Conservation (phyloP, 2,329 filamentous ascomycete genomes). For the Colletotrichum chrysophilum region DNA sequence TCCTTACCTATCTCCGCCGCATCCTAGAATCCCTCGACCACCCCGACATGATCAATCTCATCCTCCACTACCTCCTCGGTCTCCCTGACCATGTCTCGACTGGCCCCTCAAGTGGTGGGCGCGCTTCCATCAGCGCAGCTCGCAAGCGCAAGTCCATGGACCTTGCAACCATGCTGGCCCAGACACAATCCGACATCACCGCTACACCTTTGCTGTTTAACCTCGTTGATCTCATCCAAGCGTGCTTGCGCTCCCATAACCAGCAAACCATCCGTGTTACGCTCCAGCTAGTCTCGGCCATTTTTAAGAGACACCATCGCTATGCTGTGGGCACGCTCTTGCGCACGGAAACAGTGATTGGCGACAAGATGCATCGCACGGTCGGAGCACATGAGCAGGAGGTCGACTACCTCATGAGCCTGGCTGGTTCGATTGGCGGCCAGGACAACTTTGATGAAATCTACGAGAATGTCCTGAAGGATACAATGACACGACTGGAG, state of each 20-base stretch:
- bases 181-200: conserved; percentile 70
- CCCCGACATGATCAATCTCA: conserved; percentile 91
- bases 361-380: conserved; percentile 64
- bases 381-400: conserved; percentile 78
- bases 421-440: conserved; percentile 73
- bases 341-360: conserved; percentile 64
- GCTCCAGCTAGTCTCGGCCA: conserved; percentile 83
- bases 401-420: conserved; percentile 71
- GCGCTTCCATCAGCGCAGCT: conserved; percentile 67
- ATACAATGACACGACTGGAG: conserved; percentile 72
- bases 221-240: conserved; percentile 86
- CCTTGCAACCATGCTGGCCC: conserved; percentile 78
- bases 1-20: conserved; percentile 88
- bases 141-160: conserved; percentile 90
- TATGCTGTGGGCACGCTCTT: conserved; percentile 83
- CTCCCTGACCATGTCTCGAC: conserved; percentile 65
- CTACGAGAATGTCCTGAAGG: conserved; percentile 75
- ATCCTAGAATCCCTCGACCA: conserved; percentile 93
- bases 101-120: conserved; percentile 37
- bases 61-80: conserved; percentile 89
- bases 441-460: conserved; percentile 74
- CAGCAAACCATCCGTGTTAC: conserved; percentile 90
- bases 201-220: conserved; percentile 89
- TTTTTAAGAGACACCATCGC: conserved; percentile 85
- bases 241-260: conserved; percentile 83